Conservation (phyloP, 176 grass and related monocot genomes). For the maize (Zea mays) region Zm-B73-REFERENCE-NAM-5.0 NC_050102.1:181470501-181471000, state of each 20-base stretch:
- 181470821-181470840: slow-evolving; percentile 38
- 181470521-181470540: slow-evolving; percentile 65
- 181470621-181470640: slow-evolving; percentile 81
- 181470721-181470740: slow-evolving; percentile 7
- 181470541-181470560: slow-evolving; percentile 50
- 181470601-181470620: slow-evolving; percentile 79
- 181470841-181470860: slow-evolving; percentile 33
- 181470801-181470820: slow-evolving; percentile 31
- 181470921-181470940: background rate
- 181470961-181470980: slow-evolving; percentile 20
- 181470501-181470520: slow-evolving; percentile 90
- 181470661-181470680: slow-evolving; percentile 36
- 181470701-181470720: slow-evolving; percentile 22
- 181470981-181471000: slow-evolving; percentile 21
- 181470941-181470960: background rate
- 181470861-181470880: slow-evolving; percentile 20
- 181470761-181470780: slow-evolving; percentile 23
- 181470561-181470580: slow-evolving; percentile 62
- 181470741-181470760: slow-evolving; percentile 32
- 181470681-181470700: slow-evolving; percentile 30
- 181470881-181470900: slow-evolving; percentile 31
- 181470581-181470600: slow-evolving; percentile 91
- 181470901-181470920: slow-evolving; percentile 31
- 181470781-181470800: slow-evolving; percentile 34
- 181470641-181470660: slow-evolving; percentile 84